Conservation (phyloP, 2,329 filamentous ascomycete species). For the Tolypocladium inflatum region DNA sequence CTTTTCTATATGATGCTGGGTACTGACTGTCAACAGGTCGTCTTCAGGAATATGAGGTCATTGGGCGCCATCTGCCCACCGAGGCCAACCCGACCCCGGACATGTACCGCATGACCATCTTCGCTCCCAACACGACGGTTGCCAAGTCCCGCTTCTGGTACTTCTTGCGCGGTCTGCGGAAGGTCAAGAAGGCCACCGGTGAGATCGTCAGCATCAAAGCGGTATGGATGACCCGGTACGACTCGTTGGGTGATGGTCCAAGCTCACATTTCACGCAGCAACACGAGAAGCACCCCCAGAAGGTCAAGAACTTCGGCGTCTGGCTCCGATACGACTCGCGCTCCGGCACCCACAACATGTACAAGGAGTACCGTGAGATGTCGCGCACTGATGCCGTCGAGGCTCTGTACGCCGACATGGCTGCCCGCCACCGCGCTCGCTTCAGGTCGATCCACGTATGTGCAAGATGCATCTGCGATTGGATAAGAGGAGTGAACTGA, state of each 20-base stretch:
- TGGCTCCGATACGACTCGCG: constrained; percentile 99
- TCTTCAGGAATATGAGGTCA: constrained; percentile 99
- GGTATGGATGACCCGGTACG: constrained; percentile 41
- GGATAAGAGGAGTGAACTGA: background rate
- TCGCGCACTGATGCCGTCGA: constrained; percentile 92
- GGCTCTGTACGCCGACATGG: constrained; percentile 98
- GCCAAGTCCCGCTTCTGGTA: constrained; percentile 99
- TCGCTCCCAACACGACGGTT: constrained; percentile 94
- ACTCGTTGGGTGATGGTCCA: background rate
- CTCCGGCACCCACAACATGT: constrained; percentile 99
- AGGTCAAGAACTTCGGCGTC: constrained; percentile 99
- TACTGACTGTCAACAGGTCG: constrained; percentile 56
- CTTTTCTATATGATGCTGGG: no score
- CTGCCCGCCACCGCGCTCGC: constrained; percentile 89
- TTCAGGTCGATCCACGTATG: constrained; percentile 98
- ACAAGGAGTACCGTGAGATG: constrained; percentile 99
- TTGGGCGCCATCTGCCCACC: constrained; percentile 96
- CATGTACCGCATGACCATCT: constrained; percentile 99
- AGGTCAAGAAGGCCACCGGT: constrained; percentile 99
- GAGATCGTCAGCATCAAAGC: constrained; percentile 97
- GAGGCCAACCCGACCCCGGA: constrained; percentile 95
- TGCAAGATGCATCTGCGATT: constrained; percentile 13
- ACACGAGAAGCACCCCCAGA: constrained; percentile 96
- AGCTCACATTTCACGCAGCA: constrained; percentile 47
- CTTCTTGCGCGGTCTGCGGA: constrained; percentile 97